Percentiles rank a stretch among this genome's conserved stretches.
These are phyloP conservation scores for Fusarium fracticaudum DNA, from an alignment of 2,329 filamentous ascomycete genomes.

Conservation along the genomic window DNA sequence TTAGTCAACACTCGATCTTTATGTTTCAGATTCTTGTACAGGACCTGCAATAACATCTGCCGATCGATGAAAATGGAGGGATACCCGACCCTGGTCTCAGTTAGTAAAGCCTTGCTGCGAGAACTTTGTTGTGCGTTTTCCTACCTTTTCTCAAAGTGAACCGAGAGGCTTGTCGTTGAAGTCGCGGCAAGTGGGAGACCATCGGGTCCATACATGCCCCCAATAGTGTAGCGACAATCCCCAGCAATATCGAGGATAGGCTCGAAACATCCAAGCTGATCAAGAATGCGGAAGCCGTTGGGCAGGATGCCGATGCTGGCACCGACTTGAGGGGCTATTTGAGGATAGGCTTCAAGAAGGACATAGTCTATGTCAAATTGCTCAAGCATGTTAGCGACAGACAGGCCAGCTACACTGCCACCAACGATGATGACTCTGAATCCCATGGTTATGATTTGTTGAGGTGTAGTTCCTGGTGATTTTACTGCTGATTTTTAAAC, in stretches of 20 bases:
- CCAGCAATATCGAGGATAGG: neutral
- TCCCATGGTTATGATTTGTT: neutral
- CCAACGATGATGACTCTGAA: slow-evolving; percentile 12
- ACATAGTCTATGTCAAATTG: slow-evolving; percentile 55
- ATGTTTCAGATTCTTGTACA: neutral
- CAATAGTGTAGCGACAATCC: neutral
- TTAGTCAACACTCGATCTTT: neutral
- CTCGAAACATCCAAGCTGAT: slow-evolving; percentile 52
- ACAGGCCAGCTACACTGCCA: slow-evolving; percentile 20
- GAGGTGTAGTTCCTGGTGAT: neutral
- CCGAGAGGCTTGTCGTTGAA: neutral
- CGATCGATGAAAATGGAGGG: slow-evolving; percentile 4
- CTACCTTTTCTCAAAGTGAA: neutral
- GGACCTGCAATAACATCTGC: neutral
- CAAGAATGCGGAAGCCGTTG: slow-evolving; percentile 56
- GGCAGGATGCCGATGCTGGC: slow-evolving; percentile 58
- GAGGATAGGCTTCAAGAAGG: slow-evolving; percentile 55
- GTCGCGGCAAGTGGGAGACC: neutral
- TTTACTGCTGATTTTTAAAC: accelerated
- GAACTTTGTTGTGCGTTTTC: accelerated
- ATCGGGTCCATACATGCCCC: neutral
- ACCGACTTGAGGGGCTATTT: slow-evolving; percentile 57
- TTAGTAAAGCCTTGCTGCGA: neutral
- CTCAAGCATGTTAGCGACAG: slow-evolving; percentile 31
- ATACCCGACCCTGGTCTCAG: neutral